Conservation (phyloP, 768 basidiomycete genomes). For the Nidula microcarpa region DNA sequence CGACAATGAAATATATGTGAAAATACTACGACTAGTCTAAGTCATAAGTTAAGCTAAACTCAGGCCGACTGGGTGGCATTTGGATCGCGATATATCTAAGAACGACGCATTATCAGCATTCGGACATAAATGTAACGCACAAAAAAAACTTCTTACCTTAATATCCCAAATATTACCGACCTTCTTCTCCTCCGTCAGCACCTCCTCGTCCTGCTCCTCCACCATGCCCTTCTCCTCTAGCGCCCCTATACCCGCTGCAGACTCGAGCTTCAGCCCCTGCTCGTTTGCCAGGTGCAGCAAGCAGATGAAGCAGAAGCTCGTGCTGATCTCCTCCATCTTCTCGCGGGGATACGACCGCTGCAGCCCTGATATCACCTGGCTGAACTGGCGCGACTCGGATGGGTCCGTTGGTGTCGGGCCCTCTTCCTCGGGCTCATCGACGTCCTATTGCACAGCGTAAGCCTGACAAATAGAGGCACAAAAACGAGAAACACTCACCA, state of each 20-base stretch:
- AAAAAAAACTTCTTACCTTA: constrained; percentile 43
- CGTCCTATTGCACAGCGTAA: constrained; percentile 35
- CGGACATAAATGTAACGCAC: not conserved
- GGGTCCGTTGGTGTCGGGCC: constrained; percentile 53
- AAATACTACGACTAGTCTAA: constrained; percentile 2
- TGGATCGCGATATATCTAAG: constrained; percentile 46
- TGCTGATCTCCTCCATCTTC: constrained; percentile 98
- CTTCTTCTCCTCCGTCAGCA: constrained; percentile 24
- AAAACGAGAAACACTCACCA: constrained; percentile 37
- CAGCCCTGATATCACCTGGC: constrained; percentile 78
- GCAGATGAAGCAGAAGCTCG: constrained; percentile 99
- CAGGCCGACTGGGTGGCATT: constrained; percentile 34
- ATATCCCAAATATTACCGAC: constrained; percentile 75
- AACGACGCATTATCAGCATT: constrained; percentile 3
- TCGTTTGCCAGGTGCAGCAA: constrained; percentile 95
- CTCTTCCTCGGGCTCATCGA: constrained; percentile 34
- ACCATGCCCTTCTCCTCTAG: constrained; percentile 30
- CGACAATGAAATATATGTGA: constrained; percentile 4
- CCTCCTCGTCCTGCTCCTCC: constrained; percentile 25
- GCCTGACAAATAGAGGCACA: not conserved
- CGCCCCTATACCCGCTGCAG: constrained; percentile 23
- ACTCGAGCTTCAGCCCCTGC: constrained; percentile 82
- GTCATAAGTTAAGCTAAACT: constrained; percentile 3
- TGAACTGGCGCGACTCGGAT: constrained; percentile 64
- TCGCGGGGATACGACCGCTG: constrained; percentile 83